Evolutionary conservation across 352 stramenopile genomes (phyloP).

Genomic region (Aphanomyces astaci): DNA sequence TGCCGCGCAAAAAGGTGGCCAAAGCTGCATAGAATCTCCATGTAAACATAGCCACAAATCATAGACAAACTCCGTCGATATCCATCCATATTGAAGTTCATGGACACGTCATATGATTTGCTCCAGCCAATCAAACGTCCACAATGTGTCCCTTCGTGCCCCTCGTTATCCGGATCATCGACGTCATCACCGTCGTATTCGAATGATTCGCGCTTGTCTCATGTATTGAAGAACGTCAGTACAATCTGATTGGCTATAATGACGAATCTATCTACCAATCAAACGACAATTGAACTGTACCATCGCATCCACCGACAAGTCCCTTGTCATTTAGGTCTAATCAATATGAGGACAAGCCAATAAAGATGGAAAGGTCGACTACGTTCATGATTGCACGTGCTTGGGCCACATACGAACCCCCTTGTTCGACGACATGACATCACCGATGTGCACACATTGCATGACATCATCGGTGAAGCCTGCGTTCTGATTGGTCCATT

Average conservation of each 20-base stretch:
- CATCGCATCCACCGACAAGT: not conserved
- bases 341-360: not conserved
- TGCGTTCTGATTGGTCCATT: not conserved
- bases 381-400: not conserved
- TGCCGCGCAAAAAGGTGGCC: constrained; percentile 12
- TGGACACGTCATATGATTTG: not conserved
- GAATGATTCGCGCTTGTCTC: not conserved
- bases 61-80: not conserved
- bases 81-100: not conserved
- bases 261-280: not conserved
- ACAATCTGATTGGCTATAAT: not conserved
- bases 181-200: not conserved
- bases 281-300: not conserved
- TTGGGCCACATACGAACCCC: too few relatives aligned
- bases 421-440: too few relatives aligned
- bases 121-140: not conserved
- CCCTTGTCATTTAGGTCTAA: too few relatives aligned
- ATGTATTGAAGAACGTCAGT: not conserved
- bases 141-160: not conserved
- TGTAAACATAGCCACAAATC: not conserved
- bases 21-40: not conserved
- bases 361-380: not conserved
- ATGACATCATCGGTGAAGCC: not conserved
- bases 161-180: not conserved
- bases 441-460: not conserved